Evolutionary conservation across 2,329 filamentous ascomycete species (phyloP).

Genomic region (Paecilomyces sp.): DNA sequence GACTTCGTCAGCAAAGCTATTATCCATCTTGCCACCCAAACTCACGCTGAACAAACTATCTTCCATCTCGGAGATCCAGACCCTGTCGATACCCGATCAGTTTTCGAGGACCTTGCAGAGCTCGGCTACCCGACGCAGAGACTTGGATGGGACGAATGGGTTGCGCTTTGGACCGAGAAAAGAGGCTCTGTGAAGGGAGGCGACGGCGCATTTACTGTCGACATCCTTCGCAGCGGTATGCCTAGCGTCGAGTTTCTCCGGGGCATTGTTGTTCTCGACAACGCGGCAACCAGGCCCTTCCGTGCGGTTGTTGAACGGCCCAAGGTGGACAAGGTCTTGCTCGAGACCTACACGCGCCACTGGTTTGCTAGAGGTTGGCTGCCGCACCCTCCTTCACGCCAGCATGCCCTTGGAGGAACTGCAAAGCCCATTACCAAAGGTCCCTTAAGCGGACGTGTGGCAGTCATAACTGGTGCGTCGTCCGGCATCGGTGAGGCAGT

Average conservation of each 20-base stretch:
- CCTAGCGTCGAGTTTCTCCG: slow-evolving; percentile 64
- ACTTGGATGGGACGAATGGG: slow-evolving; percentile 67
- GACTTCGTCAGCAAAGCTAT: slow-evolving; percentile 74
- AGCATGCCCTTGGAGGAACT: slow-evolving; percentile 38
- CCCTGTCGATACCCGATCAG: slow-evolving; percentile 57
- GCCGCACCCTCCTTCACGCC: slow-evolving; percentile 51
- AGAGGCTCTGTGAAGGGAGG: slow-evolving; percentile 57
- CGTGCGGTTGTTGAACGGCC: slow-evolving; percentile 55
- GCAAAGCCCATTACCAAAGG: slow-evolving; percentile 44
- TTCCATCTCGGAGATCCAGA: slow-evolving; percentile 70
- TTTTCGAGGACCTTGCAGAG: slow-evolving; percentile 58
- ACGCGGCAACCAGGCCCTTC: slow-evolving; percentile 57
- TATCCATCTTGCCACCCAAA: slow-evolving; percentile 60
- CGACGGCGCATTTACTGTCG: slow-evolving; percentile 67
- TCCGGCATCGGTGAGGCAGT: slow-evolving; percentile 74
- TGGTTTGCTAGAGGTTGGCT: slow-evolving; percentile 78
- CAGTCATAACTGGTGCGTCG: slow-evolving; percentile 70
- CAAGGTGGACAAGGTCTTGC: slow-evolving; percentile 61
- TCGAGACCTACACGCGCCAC: slow-evolving; percentile 71
- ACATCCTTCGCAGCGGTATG: slow-evolving; percentile 75
- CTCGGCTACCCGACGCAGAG: slow-evolving; percentile 65
- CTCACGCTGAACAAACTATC: slow-evolving; percentile 54
- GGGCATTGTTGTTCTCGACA: slow-evolving; percentile 66
- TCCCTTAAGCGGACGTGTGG: slow-evolving; percentile 61
- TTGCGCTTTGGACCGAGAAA: slow-evolving; percentile 64